These are phyloP conservation scores for Hypomyces rosellus DNA, from an alignment of 2,329 filamentous ascomycete species.

Conservation along the genomic window DNA sequence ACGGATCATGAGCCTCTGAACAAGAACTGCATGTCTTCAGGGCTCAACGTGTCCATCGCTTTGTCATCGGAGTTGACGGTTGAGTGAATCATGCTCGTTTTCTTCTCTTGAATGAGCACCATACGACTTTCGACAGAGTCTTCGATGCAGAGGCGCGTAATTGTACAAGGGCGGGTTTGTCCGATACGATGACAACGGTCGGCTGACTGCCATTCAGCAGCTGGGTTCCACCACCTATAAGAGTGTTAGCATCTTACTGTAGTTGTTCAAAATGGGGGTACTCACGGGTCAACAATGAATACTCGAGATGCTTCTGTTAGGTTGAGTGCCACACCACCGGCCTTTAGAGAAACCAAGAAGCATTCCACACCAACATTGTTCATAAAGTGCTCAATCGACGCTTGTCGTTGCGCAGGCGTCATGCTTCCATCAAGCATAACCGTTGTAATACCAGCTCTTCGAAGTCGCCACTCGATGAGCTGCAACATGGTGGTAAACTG, in stretches of 20 bases:
- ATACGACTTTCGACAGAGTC: slow-evolving; percentile 96
- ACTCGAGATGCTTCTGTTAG: slow-evolving; percentile 90
- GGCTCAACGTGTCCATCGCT: slow-evolving; percentile 84
- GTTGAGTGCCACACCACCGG: slow-evolving; percentile 91
- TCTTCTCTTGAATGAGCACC: slow-evolving; percentile 95
- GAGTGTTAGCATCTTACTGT: slow-evolving; percentile 5
- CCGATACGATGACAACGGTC: slow-evolving; percentile 93
- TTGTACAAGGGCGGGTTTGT: slow-evolving; percentile 86
- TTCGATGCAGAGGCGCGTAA: slow-evolving; percentile 91
- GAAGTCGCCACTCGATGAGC: slow-evolving; percentile 92
- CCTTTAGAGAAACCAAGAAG: slow-evolving; percentile 92
- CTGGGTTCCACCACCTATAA: slow-evolving; percentile 94
- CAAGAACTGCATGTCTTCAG: slow-evolving; percentile 91
- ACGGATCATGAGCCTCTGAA: slow-evolving; percentile 59
- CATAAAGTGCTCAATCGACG: slow-evolving; percentile 95
- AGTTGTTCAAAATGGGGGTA: slow-evolving; percentile 20
- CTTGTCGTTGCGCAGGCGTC: slow-evolving; percentile 88
- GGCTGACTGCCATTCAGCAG: slow-evolving; percentile 97
- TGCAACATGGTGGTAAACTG: slow-evolving; percentile 98
- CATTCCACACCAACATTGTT: slow-evolving; percentile 89
- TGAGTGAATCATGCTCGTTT: slow-evolving; percentile 94
- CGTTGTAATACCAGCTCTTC: slow-evolving; percentile 93
- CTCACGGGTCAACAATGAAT: slow-evolving; percentile 92
- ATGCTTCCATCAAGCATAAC: slow-evolving; percentile 98
- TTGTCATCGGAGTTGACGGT: slow-evolving; percentile 91